phyloP scores from a whole-genome alignment of 805 yeast species.

The Lipomyces oligophaga region DNA sequence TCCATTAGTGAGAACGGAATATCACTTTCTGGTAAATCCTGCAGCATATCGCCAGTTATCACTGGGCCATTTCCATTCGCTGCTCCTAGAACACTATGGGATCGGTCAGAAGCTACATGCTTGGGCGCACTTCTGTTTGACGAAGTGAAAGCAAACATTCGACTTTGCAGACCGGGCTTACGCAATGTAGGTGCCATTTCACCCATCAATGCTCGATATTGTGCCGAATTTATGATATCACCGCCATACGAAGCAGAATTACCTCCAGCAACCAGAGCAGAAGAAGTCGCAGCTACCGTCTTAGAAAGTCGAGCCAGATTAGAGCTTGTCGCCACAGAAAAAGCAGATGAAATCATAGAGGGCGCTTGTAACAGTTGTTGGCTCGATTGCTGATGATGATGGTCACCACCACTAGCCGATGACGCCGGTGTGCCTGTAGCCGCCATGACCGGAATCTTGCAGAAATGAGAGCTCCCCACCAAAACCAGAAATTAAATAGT shows the following conservation, averaged over 20 bases:
- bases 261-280: conserved; percentile 32
- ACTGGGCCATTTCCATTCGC: conserved; percentile 6
- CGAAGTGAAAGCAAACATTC: conserved; percentile 35
- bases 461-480: too few relatives aligned
- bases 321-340: conserved; percentile 40
- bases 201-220: conserved; percentile 47
- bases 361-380: conserved; percentile 1
- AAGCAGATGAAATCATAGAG: conserved; percentile 35
- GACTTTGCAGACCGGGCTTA: conserved; percentile 42
- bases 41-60: conserved; percentile 58
- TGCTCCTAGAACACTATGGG: neutral
- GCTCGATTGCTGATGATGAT: neutral
- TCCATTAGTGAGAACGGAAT: conserved; percentile 55
- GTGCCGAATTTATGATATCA: conserved; percentile 39
- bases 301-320: conserved; percentile 40
- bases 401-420: too few relatives aligned
- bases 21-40: conserved; percentile 46
- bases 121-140: neutral
- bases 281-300: conserved; percentile 41
- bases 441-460: too few relatives aligned
- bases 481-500: too few relatives aligned
- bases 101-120: neutral
- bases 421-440: too few relatives aligned
- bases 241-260: conserved; percentile 37
- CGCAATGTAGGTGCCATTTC: conserved; percentile 40